phyloP scores from a whole-genome alignment of 2,329 filamentous ascomycete species.

The Ceratocystis huliohia region DNA sequence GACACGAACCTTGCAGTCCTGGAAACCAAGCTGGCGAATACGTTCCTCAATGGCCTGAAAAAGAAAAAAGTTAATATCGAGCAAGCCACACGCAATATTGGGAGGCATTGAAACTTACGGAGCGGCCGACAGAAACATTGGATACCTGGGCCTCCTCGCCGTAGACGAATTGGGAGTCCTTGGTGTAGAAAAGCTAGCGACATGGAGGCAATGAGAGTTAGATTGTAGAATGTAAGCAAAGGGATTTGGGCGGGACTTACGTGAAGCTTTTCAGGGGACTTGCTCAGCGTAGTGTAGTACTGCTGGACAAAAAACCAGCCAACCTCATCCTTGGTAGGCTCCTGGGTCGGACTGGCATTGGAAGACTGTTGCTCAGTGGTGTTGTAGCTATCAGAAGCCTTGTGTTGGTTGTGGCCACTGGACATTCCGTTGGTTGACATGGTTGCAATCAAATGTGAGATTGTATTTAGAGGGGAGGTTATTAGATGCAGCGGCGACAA shows the following conservation, averaged over 20 bases:
- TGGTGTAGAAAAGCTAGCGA: slow-evolving; percentile 76
- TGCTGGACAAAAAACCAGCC: slow-evolving; percentile 99
- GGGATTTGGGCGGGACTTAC: slow-evolving; percentile 33
- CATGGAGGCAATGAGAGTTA: slow-evolving; percentile 3
- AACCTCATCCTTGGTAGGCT: slow-evolving; percentile 75
- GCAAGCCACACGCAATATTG: slow-evolving; percentile 18
- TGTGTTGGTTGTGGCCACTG: slow-evolving; percentile 34
- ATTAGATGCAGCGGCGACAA: neutral
- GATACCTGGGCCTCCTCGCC: slow-evolving; percentile 83
- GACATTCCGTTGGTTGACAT: slow-evolving; percentile 49
- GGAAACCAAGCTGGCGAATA: slow-evolving; percentile 84
- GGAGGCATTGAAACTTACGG: slow-evolving; percentile 38
- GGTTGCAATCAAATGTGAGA: slow-evolving; percentile 13
- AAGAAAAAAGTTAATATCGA: neutral
- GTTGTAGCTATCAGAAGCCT: slow-evolving; percentile 26
- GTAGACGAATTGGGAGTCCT: slow-evolving; percentile 87
- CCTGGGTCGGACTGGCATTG: slow-evolving; percentile 28
- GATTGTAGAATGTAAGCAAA: neutral
- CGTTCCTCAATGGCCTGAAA: slow-evolving; percentile 81
- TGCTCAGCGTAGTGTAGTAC: slow-evolving; percentile 96
- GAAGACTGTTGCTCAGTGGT: slow-evolving; percentile 24
- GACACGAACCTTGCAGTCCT: slow-evolving; percentile 96
- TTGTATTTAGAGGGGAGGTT: neutral
- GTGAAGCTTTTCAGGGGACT: slow-evolving; percentile 83
- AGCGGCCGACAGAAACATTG: slow-evolving; percentile 73